Percentiles rank a stretch among this genome's conserved stretches.
phyloP scores from a whole-genome alignment of 306 rosid genomes.

The Dalbergia cultrata region DNA sequence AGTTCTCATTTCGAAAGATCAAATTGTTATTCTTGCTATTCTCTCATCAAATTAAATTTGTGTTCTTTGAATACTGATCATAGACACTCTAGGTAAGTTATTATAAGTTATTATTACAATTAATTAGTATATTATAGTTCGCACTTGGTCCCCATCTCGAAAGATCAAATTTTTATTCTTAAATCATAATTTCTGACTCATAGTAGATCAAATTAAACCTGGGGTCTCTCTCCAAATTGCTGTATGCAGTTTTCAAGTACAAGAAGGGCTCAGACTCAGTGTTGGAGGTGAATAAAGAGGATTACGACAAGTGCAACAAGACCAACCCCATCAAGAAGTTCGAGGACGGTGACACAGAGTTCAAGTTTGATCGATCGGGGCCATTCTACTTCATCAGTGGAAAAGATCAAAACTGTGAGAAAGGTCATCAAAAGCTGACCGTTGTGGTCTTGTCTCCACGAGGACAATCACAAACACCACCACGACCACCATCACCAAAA shows the following conservation, averaged over 20 bases:
- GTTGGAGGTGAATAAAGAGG: constrained; percentile 72
- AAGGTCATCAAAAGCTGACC: constrained; percentile 76
- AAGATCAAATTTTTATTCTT: background rate
- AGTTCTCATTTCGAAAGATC: background rate
- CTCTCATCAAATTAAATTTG: background rate
- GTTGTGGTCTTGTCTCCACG: constrained; percentile 64
- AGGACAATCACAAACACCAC: background rate
- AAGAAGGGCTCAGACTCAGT: constrained; percentile 78
- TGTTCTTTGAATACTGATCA: background rate
- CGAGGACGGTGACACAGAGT: constrained; percentile 69
- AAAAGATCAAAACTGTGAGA: constrained; percentile 53
- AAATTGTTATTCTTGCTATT: background rate
- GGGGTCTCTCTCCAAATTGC: background rate
- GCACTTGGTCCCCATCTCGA: background rate
- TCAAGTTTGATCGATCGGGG: constrained; percentile 67
- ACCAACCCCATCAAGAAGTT: constrained; percentile 66
- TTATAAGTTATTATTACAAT: too few relatives aligned
- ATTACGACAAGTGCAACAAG: constrained; percentile 65
- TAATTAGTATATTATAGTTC: too few relatives aligned
- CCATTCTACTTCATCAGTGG: constrained; percentile 83
- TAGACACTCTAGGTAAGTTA: background rate
- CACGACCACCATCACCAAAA: background rate
- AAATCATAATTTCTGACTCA: background rate
- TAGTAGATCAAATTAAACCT: background rate
- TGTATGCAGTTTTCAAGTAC: constrained; percentile 72